Evolutionary conservation across 208 protist species (phyloP).

Genomic region (Trypanosomatidae sp.): DNA sequence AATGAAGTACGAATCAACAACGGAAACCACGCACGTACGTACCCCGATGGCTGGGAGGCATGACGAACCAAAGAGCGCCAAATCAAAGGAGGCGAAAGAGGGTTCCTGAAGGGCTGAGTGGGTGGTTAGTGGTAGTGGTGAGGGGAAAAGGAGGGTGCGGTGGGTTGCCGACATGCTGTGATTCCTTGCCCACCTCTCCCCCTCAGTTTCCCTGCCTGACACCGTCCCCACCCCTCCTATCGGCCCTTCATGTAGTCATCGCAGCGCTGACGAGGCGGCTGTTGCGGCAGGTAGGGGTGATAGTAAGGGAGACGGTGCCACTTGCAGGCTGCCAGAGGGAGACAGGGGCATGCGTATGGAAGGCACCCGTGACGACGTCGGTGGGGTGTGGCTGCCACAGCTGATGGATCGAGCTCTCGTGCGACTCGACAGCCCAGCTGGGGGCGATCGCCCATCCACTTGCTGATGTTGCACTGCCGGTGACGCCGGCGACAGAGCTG

Average conservation of each 20-base stretch:
- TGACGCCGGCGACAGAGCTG: background rate
- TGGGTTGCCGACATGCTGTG: background rate
- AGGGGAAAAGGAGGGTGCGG: background rate
- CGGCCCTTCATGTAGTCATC: too few relatives aligned
- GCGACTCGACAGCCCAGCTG: slow-evolving; percentile 20
- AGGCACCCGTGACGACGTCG: slow-evolving; percentile 19
- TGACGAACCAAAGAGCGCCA: background rate
- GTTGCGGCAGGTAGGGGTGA: too few relatives aligned
- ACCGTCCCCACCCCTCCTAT: background rate
- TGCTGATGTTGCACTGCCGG: background rate
- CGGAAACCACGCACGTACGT: background rate
- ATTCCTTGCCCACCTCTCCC: background rate
- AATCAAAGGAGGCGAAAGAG: background rate
- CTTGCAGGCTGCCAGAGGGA: slow-evolving; percentile 20
- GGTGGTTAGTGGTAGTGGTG: background rate
- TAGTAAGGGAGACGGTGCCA: slow-evolving; percentile 10
- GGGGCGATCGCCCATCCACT: slow-evolving; percentile 13
- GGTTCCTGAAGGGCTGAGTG: background rate
- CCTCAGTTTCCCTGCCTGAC: background rate
- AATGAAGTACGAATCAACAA: too few relatives aligned
- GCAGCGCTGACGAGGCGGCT: too few relatives aligned
- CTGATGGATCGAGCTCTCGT: slow-evolving; percentile 18
- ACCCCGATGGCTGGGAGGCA: background rate
- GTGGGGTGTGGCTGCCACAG: background rate
- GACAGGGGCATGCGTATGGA: slow-evolving; percentile 17